phyloP scores from a whole-genome alignment of 345 rosid species.

The Gossypium thurberi region DNA sequence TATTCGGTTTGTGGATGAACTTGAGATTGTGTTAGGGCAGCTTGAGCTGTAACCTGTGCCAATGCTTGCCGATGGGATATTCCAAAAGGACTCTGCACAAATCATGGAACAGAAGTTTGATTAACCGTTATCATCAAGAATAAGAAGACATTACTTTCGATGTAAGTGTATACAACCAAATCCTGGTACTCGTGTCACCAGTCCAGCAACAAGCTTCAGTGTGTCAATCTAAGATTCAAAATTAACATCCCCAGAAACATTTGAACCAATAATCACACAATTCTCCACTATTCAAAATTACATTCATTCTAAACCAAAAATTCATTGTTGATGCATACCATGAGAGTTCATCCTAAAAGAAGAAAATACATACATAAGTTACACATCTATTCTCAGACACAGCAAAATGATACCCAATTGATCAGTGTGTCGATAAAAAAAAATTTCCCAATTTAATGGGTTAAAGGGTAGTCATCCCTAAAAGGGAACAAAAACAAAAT shows the following conservation, averaged over 20 bases:
- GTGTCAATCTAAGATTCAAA: not conserved
- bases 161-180: not conserved
- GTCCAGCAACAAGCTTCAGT: not conserved
- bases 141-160: not conserved
- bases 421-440: not conserved
- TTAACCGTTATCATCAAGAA: not conserved
- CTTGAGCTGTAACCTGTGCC: constrained; percentile 78
- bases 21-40: constrained; percentile 45
- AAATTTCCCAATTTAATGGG: not conserved
- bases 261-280: not conserved
- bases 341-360: not conserved
- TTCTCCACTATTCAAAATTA: not conserved
- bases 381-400: not conserved
- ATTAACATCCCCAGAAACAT: not conserved
- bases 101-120: constrained; percentile 18
- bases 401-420: not conserved
- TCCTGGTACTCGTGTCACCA: not conserved
- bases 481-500: not conserved
- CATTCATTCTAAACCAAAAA: not conserved
- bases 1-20: constrained; percentile 33
- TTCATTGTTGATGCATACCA: not conserved
- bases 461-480: not conserved
- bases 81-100: constrained; percentile 68
- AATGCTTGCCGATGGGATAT: constrained; percentile 79
- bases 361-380: not conserved